Evolutionary conservation across 2,329 filamentous ascomycete genomes (phyloP), one percentile per base, ranked within the genome.

Genomic region (Penicillium brasilianum): DNA sequence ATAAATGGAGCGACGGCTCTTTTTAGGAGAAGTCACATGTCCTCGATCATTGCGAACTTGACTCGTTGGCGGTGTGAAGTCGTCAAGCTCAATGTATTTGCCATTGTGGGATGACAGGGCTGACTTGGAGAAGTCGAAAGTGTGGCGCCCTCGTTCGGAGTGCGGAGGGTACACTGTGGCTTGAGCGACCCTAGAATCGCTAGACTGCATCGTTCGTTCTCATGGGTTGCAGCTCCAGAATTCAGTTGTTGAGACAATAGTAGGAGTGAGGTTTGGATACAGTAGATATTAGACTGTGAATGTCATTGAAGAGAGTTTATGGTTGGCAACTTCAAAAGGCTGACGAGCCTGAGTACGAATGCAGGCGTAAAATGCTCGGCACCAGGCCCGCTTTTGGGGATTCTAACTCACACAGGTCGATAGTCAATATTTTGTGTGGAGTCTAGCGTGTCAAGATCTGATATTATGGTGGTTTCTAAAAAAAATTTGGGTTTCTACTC

Each of bases 61-160:
- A 32, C 43, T 37, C 11, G 11, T 37, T 8, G 59, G 43, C 4
- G 54, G 18, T 4, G 54, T 22, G 25, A 64, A 61, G 28, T 64
- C 62, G 11, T 64, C 56, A 5, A 64, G 55, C 25, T 64, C 62
- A 36, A 64, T 51, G 48, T 64, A 64, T 39, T 51, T 59, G 5
- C 55, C 43, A 46, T 57, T 54, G 49, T 59, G 56, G 53, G 48
- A 41, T 44, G 60, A 57, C 32, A 60, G 51, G n/a, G 59, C 55
- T 13, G 59, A 58, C 44, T 61, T 57, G 20, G 50, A 28, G 44
- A 60, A 53, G 22, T 39, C 51, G 36, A 59, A 55, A 20, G 32
- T 56, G 51, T 32, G 51, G 54, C 60, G 57, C 34, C 53, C 52
- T 53, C 49, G 44, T 30, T 37, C 22, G 39, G 60, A 57, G 30